phyloP scores from a whole-genome alignment of 2,329 filamentous ascomycete genomes.

The Fusarium sp. region DNA sequence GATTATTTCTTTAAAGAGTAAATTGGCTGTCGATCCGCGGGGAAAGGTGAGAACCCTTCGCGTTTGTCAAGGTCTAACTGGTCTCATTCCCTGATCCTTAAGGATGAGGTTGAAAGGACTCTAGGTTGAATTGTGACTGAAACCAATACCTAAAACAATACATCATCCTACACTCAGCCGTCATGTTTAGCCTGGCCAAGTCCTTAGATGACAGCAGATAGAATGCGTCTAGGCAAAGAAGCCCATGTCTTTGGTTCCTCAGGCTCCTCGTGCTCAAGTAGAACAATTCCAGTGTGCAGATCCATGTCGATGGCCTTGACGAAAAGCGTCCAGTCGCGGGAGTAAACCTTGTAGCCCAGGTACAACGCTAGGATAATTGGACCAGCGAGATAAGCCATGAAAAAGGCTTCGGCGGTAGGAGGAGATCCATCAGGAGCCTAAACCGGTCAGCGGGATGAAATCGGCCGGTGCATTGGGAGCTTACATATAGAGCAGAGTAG shows the following conservation, averaged over 20 bases:
- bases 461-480: not conserved
- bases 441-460: not conserved
- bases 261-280: conserved; percentile 79
- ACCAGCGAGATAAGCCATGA: conserved; percentile 74
- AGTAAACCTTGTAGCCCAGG: conserved; percentile 79
- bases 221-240: not conserved
- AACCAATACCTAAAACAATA: no score
- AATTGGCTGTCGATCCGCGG: conserved; percentile 17
- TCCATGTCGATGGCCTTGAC: conserved; percentile 82
- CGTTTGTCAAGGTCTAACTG: no score
- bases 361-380: conserved; percentile 76
- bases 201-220: conserved; percentile 21
- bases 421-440: conserved; percentile 66
- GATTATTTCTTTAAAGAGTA: not conserved
- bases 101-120: no score
- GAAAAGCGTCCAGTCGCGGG: conserved; percentile 66
- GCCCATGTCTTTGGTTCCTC: conserved; percentile 62
- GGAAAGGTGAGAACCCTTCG: conserved; percentile 18
- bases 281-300: conserved; percentile 80
- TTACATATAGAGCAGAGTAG: conserved; percentile 66
- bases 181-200: not conserved
- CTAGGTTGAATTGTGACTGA: no score
- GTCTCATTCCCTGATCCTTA: no score
- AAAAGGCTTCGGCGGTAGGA: conserved; percentile 76
- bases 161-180: no score